Percentiles rank a stretch among this genome's conserved stretches.
Conservation (phyloP, 2,329 filamentous ascomycete genomes). For the Xylaria sp. region DNA sequence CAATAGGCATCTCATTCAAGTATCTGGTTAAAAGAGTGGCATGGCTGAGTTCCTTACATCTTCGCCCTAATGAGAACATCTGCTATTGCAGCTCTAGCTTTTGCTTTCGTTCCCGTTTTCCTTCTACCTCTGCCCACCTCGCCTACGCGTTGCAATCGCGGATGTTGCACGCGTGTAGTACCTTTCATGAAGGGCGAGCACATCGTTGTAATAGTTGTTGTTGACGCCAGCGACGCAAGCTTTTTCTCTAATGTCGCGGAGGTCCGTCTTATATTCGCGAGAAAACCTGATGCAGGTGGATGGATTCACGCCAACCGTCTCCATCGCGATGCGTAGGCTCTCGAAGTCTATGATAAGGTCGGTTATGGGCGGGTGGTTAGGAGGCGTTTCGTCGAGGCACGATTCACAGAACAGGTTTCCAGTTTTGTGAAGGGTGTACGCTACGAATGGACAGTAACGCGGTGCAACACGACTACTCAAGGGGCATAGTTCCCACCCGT, state of each 20-base stretch:
- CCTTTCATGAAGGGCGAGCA: neutral
- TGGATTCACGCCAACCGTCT: neutral
- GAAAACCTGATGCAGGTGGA: neutral
- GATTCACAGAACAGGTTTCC: constrained; percentile 5
- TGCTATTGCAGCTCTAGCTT: neutral
- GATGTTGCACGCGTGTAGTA: neutral
- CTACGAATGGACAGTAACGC: constrained; percentile 2
- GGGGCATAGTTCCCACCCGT: constrained; percentile 2
- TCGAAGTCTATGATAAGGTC: constrained; percentile 1
- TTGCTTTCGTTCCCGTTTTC: too few species aligned
- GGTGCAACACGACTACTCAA: neutral
- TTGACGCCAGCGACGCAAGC: neutral
- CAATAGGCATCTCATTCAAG: neutral
- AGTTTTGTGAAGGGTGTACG: neutral
- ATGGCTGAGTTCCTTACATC: neutral
- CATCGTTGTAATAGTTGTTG: constrained; percentile 21
- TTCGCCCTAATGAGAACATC: neutral
- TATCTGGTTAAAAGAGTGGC: neutral
- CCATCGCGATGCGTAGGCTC: neutral
- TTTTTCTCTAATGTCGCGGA: constrained; percentile 2
- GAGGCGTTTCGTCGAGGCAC: constrained; percentile 13
- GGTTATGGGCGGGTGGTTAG: constrained; percentile 6
- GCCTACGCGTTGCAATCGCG: too few species aligned
- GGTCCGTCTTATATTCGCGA: neutral
- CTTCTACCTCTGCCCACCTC: too few species aligned